These are phyloP conservation scores for Mortierella sp. DNA, from an alignment of 371 early-diverging fungal genomes.

Conservation along the genomic window DNA sequence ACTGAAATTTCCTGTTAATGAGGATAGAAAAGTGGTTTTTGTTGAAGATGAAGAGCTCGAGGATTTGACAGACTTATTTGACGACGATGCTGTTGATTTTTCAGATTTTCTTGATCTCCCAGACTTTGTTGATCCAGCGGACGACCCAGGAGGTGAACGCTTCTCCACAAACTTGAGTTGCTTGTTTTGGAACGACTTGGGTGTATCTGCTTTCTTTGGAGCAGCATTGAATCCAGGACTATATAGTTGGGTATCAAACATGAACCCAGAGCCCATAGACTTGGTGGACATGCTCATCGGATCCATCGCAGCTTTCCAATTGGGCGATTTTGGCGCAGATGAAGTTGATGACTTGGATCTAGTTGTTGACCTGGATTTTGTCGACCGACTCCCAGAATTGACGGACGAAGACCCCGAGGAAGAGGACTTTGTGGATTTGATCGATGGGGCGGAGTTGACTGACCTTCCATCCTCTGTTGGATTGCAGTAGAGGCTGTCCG, in stretches of 20 bases:
- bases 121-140: conserved; percentile 31
- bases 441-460: too few relatives aligned
- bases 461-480: too few relatives aligned
- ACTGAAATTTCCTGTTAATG: conserved; percentile 16
- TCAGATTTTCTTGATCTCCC: conserved; percentile 21
- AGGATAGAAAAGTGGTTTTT: conserved; percentile 24
- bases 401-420: conserved; percentile 15
- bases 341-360: conserved; percentile 28
- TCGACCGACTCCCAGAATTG: conserved; percentile 15
- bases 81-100: conserved; percentile 14
- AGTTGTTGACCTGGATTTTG: conserved; percentile 26
- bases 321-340: conserved; percentile 20
- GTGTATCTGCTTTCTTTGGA: conserved; percentile 1
- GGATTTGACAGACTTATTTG: conserved; percentile 22
- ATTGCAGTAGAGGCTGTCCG: too few relatives aligned
- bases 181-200: conserved; percentile 30
- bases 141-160: conserved; percentile 4
- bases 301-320: conserved; percentile 28
- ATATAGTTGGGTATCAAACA: conserved; percentile 36
- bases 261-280: conserved; percentile 22
- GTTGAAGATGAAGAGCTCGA: conserved; percentile 24
- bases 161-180: conserved; percentile 38
- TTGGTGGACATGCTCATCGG: conserved; percentile 43
- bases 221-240: conserved; percentile 28
- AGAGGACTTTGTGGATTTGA: conserved; percentile 12